Conservation (phyloP, 1,284 basidiomycete genomes). For the Rhodotorula mucilaginosa region DNA sequence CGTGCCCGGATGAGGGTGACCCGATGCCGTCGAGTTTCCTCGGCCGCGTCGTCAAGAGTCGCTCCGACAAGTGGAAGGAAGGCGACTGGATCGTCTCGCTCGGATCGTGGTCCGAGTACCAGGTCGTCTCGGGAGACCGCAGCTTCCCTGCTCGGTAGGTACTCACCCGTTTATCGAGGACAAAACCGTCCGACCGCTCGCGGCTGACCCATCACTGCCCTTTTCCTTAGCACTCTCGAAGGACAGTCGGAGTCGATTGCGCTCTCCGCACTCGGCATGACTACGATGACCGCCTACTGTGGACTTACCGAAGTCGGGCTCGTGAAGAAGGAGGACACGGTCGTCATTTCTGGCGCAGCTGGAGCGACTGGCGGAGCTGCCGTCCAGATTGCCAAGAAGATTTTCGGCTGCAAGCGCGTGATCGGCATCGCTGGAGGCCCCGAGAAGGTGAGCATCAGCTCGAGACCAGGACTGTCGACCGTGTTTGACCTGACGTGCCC, state of each 20-base stretch:
- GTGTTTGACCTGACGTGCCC: background rate
- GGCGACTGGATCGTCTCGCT: constrained; percentile 11
- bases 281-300: constrained; percentile 19
- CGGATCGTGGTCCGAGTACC: constrained; percentile 9
- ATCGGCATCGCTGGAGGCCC: constrained; percentile 31
- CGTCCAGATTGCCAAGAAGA: constrained; percentile 32
- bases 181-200: background rate
- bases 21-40: constrained; percentile 22
- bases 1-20: constrained; percentile 17
- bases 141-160: constrained; percentile 12
- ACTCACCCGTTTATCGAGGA: background rate
- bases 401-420: constrained; percentile 18
- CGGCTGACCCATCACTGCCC: background rate
- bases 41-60: constrained; percentile 20
- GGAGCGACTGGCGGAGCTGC: constrained; percentile 25
- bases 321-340: constrained; percentile 16
- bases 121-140: constrained; percentile 2
- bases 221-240: constrained; percentile 1
- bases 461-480: too few relatives aligned
- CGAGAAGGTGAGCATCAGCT: constrained; percentile 9
- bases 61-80: constrained; percentile 12
- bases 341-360: constrained; percentile 27
- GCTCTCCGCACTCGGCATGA: constrained; percentile 22
- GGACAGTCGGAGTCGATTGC: constrained; percentile 16
- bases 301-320: constrained; percentile 16